phyloP scores from a whole-genome alignment of 139 green algal species.

The Volvox africanus region DNA sequence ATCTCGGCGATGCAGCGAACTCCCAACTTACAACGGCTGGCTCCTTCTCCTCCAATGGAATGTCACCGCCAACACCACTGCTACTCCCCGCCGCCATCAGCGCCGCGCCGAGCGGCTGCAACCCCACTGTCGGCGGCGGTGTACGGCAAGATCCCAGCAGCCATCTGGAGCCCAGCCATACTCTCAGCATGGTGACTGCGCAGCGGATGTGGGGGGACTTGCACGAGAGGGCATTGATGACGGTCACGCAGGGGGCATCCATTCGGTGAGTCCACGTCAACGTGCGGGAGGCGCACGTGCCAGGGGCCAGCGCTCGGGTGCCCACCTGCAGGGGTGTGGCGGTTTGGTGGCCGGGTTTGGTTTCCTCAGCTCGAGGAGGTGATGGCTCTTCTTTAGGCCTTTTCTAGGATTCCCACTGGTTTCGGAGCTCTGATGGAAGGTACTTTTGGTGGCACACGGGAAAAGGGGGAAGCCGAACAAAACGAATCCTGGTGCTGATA shows the following conservation, averaged over 20 bases:
- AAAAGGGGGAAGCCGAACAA: no score
- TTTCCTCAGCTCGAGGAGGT: no score
- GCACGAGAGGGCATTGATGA: not conserved
- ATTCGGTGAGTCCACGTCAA: conserved; percentile 18
- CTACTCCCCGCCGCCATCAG: not conserved
- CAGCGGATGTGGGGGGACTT: not conserved
- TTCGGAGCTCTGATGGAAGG: no score
- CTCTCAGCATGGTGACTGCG: conserved; percentile 13
- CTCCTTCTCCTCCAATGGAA: conserved; percentile 26
- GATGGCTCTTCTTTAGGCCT: no score
- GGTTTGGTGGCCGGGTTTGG: not conserved
- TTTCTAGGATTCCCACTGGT: no score
- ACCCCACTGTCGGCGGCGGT: not conserved
- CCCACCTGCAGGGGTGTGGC: not conserved
- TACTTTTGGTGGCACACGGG: no score
- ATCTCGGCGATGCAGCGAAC: not conserved
- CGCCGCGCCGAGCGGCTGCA: not conserved
- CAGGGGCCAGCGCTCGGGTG: conserved; percentile 23
- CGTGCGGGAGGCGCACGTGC: not conserved
- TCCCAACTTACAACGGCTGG: conserved; percentile 6
- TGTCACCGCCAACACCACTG: no score
- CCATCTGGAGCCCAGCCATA: conserved; percentile 21
- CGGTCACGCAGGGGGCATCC: not conserved
- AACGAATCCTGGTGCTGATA: no score
- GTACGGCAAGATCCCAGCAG: conserved; percentile 22